These are phyloP conservation scores for Lecanosticta acicola DNA, from an alignment of 2,329 filamentous ascomycete genomes.

Conservation along the genomic window DNA sequence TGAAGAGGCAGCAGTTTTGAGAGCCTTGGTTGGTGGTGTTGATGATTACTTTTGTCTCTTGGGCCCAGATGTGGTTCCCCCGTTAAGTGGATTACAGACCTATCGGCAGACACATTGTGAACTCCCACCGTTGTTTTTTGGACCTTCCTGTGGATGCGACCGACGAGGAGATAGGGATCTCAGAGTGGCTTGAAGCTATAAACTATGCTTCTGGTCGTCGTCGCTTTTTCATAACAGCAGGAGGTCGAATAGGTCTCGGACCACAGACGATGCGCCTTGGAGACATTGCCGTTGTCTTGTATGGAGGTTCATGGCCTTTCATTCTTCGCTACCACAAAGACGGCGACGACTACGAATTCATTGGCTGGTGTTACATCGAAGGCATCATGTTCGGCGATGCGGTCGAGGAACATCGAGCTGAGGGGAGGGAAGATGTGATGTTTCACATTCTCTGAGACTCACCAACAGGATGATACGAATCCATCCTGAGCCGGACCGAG, in stretches of 20 bases:
- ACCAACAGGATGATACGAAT: too few relatives aligned
- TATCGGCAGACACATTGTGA: not conserved
- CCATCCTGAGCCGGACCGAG: too few relatives aligned
- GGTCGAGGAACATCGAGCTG: not conserved
- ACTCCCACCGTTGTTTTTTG: not conserved
- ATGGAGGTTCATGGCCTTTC: not conserved
- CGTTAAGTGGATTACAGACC: not conserved
- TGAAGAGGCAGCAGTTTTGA: not conserved
- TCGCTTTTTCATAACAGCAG: not conserved
- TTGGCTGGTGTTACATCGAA: not conserved
- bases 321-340: not conserved
- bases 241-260: conserved; percentile 1
- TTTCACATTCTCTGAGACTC: conserved; percentile 1
- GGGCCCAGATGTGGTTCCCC: not conserved
- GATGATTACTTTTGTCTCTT: not conserved
- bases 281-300: not conserved
- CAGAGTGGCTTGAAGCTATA: not conserved
- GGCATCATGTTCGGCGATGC: conserved; percentile 6
- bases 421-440: not conserved
- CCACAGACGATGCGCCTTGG: not conserved
- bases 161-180: not conserved
- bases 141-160: not conserved
- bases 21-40: not conserved
- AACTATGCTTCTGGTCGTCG: not conserved
- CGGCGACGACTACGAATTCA: not conserved